These are phyloP conservation scores for Musa itinerans DNA, from an alignment of 176 grass and related monocot species.

Conservation along the genomic window DNA sequence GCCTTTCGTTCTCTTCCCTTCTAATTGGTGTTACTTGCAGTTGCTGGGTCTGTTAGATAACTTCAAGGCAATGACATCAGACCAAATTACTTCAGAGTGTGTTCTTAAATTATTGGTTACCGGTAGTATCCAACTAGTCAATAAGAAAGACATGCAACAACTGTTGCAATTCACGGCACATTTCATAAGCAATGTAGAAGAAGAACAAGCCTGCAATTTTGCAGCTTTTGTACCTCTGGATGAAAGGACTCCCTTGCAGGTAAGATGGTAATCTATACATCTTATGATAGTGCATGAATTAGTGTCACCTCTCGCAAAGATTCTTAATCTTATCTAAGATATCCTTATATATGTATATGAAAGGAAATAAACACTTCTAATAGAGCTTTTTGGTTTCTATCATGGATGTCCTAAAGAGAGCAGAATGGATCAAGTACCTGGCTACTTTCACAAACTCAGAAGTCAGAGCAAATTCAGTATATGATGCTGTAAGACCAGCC, in stretches of 20 bases:
- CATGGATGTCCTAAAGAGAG: constrained; percentile 42
- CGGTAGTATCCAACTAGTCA: constrained; percentile 63
- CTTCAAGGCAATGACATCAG: constrained; percentile 77
- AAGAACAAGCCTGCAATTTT: constrained; percentile 66
- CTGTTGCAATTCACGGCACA: constrained; percentile 56
- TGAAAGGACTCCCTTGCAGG: constrained; percentile 68
- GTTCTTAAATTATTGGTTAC: constrained; percentile 50
- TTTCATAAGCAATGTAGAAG: constrained; percentile 52
- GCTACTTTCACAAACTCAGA: constrained; percentile 88
- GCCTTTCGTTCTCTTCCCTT: not conserved
- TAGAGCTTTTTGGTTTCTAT: constrained; percentile 16
- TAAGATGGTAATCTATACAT: not conserved
- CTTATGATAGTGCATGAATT: too few species aligned
- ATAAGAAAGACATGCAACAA: constrained; percentile 33
- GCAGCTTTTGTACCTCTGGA: constrained; percentile 60
- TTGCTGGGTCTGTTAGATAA: constrained; percentile 62
- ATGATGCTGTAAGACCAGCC: constrained; percentile 56
- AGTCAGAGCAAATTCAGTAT: constrained; percentile 69
- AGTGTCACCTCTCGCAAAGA: not conserved
- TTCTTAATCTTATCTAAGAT: not conserved
- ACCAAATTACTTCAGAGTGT: constrained; percentile 62
- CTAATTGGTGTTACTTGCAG: constrained; percentile 31
- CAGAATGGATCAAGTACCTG: constrained; percentile 95
- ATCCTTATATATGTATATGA: not conserved
- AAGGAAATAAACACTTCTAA: not conserved